Evolutionary conservation across 2,329 filamentous ascomycete species (phyloP), one percentile per base, ranked within the genome.

Genomic region (Fusarium austroafricanum): DNA sequence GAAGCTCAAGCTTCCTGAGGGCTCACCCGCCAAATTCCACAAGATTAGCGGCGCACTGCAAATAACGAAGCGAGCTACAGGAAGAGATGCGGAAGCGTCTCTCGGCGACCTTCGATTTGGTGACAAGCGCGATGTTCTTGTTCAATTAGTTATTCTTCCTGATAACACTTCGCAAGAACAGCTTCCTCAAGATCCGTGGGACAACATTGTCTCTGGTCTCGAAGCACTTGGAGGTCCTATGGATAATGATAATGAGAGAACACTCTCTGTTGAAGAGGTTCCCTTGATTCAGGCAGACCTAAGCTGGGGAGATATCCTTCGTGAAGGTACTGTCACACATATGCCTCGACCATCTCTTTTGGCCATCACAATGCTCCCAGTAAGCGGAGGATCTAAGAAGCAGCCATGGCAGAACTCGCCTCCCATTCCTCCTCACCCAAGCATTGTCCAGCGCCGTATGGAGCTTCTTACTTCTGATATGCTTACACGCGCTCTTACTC

Each of bases 11-110:
- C 83, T 99, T 10, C 96, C 96, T 0, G 96, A 99, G 81, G 96
- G 96, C 20, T 99, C 96, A 4, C 96, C 95, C 0, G 96, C 96
- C 73, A 97, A 97, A 77, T 99, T 99, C 77, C 93, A 97, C 78
- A 99, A 99, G 82, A 98, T 99, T 75, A 97, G 93, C 75, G 96
- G 96, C 53, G 96, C 95, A 6, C 83, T 99, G 60, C 94, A 98
- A 76, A 96, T 97, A 66, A 98, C 95, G 5, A 99, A 97, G 83
- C 91, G 96, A 63, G 96, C 95, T 15, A 96, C 94, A 23, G 96
- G 96, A 12, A 90, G 94, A 50, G 96, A 98, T 78, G 96, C 95
- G 1, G 96, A 99, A 80, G 95, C 94, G 11, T 90, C 92, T 2
- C 83, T 99, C 23, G 96, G 96, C 35, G 96, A 99, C 78, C 83